phyloP scores from a whole-genome alignment of 2,329 filamentous ascomycete species.

The Phialemoniopsis sp. region DNA sequence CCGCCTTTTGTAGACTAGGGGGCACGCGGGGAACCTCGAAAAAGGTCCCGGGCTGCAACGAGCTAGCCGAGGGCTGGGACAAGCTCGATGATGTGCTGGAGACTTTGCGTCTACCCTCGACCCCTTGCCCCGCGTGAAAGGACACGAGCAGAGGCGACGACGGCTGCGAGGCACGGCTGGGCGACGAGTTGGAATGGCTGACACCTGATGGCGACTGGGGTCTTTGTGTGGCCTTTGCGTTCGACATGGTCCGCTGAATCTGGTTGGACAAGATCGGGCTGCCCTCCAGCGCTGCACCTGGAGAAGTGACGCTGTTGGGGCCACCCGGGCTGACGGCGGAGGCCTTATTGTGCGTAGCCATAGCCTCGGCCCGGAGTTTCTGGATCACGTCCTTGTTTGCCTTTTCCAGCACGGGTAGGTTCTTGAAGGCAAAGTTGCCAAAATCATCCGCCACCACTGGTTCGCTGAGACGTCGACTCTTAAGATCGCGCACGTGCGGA shows the following conservation, averaged over 20 bases:
- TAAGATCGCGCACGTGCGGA: conserved; percentile 88
- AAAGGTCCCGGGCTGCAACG: conserved; percentile 66
- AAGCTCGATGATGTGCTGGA: conserved; percentile 84
- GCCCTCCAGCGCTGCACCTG: conserved; percentile 71
- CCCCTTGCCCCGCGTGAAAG: conserved; percentile 80
- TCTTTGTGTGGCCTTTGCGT: conserved; percentile 71
- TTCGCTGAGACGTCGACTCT: conserved; percentile 85
- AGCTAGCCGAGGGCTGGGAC: conserved; percentile 69
- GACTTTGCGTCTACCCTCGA: conserved; percentile 79
- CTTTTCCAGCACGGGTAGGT: conserved; percentile 91
- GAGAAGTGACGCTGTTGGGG: conserved; percentile 43
- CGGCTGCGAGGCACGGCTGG: conserved; percentile 73
- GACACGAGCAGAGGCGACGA: conserved; percentile 94
- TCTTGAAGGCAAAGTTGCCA: conserved; percentile 95
- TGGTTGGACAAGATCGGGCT: conserved; percentile 79
- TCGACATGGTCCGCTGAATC: conserved; percentile 77
- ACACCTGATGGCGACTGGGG: conserved; percentile 82
- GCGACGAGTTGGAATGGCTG: conserved; percentile 79
- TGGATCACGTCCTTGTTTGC: conserved; percentile 99
- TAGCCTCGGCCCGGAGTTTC: conserved; percentile 85
- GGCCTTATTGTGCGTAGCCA: conserved; percentile 61
- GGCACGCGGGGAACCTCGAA: conserved; percentile 67
- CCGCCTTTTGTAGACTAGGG: conserved; percentile 56
- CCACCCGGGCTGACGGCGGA: conserved; percentile 39
- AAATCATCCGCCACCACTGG: conserved; percentile 89